These are phyloP conservation scores for Leccinum truebloodii DNA, from an alignment of 768 basidiomycete species.

Conservation along the genomic window DNA sequence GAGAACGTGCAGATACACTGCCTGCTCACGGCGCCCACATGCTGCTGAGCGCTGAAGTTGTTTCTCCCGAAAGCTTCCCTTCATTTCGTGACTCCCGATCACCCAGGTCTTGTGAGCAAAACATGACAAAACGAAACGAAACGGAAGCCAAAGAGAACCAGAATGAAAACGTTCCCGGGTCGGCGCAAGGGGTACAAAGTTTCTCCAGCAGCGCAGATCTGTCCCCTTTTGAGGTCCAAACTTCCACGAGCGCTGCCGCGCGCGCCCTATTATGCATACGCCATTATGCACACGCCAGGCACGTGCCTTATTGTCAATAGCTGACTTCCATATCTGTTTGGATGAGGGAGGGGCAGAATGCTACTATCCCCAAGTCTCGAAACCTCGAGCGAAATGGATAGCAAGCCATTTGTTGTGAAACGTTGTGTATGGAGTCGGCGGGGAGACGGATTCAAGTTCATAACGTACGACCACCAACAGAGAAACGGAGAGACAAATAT, in stretches of 20 bases:
- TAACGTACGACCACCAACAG: not conserved
- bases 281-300: slow-evolving; percentile 11
- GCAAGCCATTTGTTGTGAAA: not conserved
- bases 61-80: too few relatives aligned
- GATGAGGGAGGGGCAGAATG: not conserved
- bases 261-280: slow-evolving; percentile 5
- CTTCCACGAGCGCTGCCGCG: not conserved
- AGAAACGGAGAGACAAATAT: not conserved
- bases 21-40: too few relatives aligned
- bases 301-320: not conserved
- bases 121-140: not conserved
- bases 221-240: not conserved
- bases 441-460: not conserved
- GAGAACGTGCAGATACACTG: too few relatives aligned
- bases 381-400: slow-evolving; percentile 1
- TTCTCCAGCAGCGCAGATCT: not conserved
- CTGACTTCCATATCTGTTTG: slow-evolving; percentile 8
- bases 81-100: not conserved
- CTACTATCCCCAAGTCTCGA: not conserved
- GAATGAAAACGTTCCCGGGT: not conserved
- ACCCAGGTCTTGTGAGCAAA: not conserved
- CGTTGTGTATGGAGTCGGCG: not conserved
- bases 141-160: not conserved
- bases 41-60: too few relatives aligned
- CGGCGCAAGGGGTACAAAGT: not conserved